These are phyloP conservation scores for Apiospora koreana DNA, from an alignment of 2,329 filamentous ascomycete genomes.

Conservation along the genomic window DNA sequence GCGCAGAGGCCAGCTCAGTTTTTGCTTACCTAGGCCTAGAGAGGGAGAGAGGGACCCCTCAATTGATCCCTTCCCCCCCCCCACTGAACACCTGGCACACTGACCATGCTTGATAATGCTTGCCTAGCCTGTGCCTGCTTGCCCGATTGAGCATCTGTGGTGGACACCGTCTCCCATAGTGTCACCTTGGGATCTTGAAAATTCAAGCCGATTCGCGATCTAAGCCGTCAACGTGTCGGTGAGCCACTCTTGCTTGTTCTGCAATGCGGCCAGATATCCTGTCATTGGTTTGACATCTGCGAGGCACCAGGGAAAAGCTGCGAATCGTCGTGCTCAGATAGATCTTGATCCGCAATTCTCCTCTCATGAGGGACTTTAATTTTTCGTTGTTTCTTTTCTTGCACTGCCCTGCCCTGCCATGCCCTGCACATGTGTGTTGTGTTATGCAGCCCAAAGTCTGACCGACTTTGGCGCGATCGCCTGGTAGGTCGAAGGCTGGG, in stretches of 20 bases:
- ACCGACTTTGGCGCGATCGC: background rate
- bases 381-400: background rate
- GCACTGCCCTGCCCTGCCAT: background rate
- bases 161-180: background rate
- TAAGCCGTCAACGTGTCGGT: conserved; percentile 4
- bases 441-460: background rate
- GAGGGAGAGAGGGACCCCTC: background rate
- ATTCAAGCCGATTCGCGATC: conserved; percentile 1
- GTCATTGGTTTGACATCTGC: background rate
- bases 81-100: background rate
- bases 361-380: background rate
- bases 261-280: background rate
- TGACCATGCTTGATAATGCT: background rate
- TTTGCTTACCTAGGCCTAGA: background rate
- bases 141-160: background rate
- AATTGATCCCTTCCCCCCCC: background rate
- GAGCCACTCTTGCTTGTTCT: conserved; percentile 5
- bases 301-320: background rate
- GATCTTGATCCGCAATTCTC: background rate
- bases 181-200: conserved; percentile 3
- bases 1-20: background rate
- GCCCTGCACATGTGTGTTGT: background rate
- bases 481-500: background rate
- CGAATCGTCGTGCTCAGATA: background rate
- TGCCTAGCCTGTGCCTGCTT: background rate